phyloP scores from a whole-genome alignment of 768 basidiomycete genomes.

The Multifurca ochricompacta region DNA sequence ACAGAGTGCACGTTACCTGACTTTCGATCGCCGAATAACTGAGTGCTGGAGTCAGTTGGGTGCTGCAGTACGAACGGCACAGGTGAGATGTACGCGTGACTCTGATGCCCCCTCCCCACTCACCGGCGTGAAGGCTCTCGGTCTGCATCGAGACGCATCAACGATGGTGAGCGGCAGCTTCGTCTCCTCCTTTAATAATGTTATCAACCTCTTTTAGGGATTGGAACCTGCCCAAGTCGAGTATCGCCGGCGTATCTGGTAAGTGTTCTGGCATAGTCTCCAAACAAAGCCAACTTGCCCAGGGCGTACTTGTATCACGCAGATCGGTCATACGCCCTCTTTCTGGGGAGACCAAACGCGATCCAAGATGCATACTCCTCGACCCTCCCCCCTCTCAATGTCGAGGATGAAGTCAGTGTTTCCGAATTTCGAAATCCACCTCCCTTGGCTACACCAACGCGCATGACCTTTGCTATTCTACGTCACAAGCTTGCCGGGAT shows the following conservation, averaged over 20 bases:
- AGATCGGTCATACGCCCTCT: conserved; percentile 84
- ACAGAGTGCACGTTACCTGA: conserved; percentile 60
- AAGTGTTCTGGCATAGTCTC: conserved; percentile 15
- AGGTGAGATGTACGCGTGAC: conserved; percentile 26
- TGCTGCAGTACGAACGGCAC: conserved; percentile 86
- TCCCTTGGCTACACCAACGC: conserved; percentile 64
- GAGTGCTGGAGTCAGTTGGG: conserved; percentile 97
- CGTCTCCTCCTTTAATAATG: conserved; percentile 8
- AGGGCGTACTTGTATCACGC: conserved; percentile 92
- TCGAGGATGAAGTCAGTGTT: conserved; percentile 50
- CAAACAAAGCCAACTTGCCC: conserved; percentile 11
- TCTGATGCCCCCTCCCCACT: neutral
- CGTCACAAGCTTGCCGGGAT: conserved; percentile 75
- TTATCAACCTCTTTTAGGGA: conserved; percentile 35
- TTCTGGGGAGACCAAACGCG: conserved; percentile 83
- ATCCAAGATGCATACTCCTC: conserved; percentile 89
- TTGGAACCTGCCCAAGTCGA: conserved; percentile 73
- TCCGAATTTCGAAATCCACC: conserved; percentile 41
- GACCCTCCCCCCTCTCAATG: conserved; percentile 66
- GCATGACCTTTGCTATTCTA: conserved; percentile 82
- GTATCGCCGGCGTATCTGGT: conserved; percentile 89
- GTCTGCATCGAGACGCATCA: conserved; percentile 82
- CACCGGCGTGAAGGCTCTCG: conserved; percentile 47
- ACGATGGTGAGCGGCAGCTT: conserved; percentile 51
- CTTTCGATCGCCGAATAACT: conserved; percentile 77